A percentile compares a stretch with the other conserved stretches of the same genome.
These are phyloP conservation scores for Lecanicillium sp. DNA, from an alignment of 2,329 filamentous ascomycete genomes.

Conservation along the genomic window DNA sequence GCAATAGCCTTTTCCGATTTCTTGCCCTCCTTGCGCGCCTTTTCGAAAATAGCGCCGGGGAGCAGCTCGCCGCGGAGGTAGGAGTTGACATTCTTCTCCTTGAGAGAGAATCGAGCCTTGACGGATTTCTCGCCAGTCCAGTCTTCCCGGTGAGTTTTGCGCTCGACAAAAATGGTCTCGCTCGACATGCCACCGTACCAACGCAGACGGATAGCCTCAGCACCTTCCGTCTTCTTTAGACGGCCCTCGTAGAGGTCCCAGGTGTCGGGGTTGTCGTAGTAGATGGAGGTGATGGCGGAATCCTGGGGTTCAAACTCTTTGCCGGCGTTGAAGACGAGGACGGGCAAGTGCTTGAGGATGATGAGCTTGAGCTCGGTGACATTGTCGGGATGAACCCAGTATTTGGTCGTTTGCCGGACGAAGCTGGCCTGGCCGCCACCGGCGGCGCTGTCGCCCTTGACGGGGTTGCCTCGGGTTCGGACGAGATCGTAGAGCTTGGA, in stretches of 20 bases:
- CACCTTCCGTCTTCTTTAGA: conserved; percentile 95
- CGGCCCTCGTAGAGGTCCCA: conserved; percentile 94
- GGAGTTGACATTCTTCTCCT: conserved; percentile 95
- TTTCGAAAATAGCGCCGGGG: conserved; percentile 87
- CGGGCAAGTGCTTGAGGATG: conserved; percentile 93
- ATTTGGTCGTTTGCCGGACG: conserved; percentile 94
- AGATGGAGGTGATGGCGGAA: conserved; percentile 94
- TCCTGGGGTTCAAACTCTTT: conserved; percentile 93
- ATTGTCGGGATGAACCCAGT: conserved; percentile 98
- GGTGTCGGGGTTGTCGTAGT: conserved; percentile 90
- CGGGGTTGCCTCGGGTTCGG: conserved; percentile 83
- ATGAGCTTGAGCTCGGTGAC: conserved; percentile 98
- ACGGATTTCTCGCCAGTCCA: conserved; percentile 99
- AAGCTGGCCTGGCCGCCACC: conserved; percentile 93
- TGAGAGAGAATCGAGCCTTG: conserved; percentile 89
- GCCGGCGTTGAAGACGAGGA: conserved; percentile 93
- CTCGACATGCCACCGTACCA: conserved; percentile 98
- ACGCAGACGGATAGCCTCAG: conserved; percentile 88
- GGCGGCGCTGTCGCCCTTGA: conserved; percentile 85
- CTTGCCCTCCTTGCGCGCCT: conserved; percentile 91
- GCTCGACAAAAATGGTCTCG: conserved; percentile 93
- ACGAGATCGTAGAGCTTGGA: conserved; percentile 95
- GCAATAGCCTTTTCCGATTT: conserved; percentile 88
- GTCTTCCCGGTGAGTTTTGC: conserved; percentile 96
- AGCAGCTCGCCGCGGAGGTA: conserved; percentile 81